Percentiles rank a stretch among this genome's conserved stretches.
These are phyloP conservation scores for Lycium barbarum DNA, from an alignment of 257 asterid genomes.

Conservation along the genomic window DNA sequence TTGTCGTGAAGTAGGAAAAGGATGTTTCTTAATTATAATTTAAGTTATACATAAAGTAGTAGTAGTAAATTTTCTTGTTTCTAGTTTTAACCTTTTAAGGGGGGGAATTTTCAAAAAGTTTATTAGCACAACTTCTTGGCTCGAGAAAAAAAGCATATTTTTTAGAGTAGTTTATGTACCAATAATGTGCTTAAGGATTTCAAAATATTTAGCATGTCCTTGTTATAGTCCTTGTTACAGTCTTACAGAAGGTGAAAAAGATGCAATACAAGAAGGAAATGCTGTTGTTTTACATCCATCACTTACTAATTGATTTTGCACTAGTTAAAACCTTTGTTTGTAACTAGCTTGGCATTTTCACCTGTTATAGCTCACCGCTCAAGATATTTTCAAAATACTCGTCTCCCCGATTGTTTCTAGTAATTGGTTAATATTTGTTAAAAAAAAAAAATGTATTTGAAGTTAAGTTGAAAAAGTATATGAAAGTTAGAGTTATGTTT, in stretches of 20 bases:
- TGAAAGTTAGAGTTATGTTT: too few species aligned
- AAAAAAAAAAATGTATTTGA: too few species aligned
- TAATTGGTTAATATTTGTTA: too few species aligned
- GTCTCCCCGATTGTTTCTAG: too few species aligned
- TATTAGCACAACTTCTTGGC: conserved; percentile 37
- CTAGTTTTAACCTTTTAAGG: not conserved
- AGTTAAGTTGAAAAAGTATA: too few species aligned
- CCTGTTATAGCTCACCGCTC: too few species aligned
- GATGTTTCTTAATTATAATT: too few species aligned
- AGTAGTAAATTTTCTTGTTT: not conserved
- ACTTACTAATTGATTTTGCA: too few species aligned
- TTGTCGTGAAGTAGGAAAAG: not conserved
- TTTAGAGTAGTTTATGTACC: conserved; percentile 30
- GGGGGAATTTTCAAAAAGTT: not conserved
- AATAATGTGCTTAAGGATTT: not conserved
- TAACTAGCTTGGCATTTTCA: too few species aligned
- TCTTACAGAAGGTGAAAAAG: not conserved
- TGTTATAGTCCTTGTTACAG: not conserved
- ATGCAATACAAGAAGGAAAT: not conserved
- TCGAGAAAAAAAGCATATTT: conserved; percentile 34
- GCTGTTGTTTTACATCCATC: too few species aligned
- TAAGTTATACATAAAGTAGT: not conserved
- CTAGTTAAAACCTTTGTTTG: too few species aligned
- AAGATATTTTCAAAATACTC: too few species aligned
- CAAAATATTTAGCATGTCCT: not conserved